These are phyloP conservation scores for Teratosphaeria viscida DNA, from an alignment of 2,329 filamentous ascomycete species.

Conservation along the genomic window DNA sequence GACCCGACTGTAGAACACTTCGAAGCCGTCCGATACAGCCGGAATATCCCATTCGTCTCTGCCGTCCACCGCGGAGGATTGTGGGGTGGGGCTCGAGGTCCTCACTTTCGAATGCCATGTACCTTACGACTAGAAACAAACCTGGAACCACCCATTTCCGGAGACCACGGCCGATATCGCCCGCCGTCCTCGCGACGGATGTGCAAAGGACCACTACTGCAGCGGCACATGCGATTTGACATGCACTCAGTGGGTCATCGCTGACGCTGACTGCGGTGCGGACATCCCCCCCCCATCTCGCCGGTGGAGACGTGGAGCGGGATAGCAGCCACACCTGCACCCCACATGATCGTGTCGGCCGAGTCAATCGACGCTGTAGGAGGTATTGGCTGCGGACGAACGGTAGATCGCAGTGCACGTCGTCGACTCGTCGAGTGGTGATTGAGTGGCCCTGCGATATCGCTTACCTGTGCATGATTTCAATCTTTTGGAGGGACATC, in stretches of 20 bases:
- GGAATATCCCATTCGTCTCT: not conserved
- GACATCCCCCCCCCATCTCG: not conserved
- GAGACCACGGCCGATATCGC: not conserved
- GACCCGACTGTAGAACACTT: too few relatives aligned
- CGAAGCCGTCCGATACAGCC: not conserved
- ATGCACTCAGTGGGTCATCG: not conserved
- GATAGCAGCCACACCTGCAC: not conserved
- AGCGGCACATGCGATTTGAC: not conserved
- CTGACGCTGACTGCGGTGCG: not conserved
- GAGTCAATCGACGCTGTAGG: not conserved
- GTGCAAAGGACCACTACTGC: not conserved
- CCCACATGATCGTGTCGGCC: not conserved
- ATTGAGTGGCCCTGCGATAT: not conserved
- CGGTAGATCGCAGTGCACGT: not conserved
- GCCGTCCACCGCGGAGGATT: not conserved
- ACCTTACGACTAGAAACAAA: too few relatives aligned
- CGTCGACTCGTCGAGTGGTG: not conserved
- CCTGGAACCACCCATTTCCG: not conserved
- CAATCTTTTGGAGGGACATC: not conserved
- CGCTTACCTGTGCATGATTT: not conserved
- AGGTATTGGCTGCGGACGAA: not conserved
- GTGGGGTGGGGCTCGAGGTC: not conserved
- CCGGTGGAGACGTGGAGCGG: not conserved
- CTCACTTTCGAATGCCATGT: not conserved
- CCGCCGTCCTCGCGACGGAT: not conserved